A percentile compares a stretch with the other conserved stretches of the same genome.
phyloP scores from a whole-genome alignment of 1,284 basidiomycete genomes.

The Vanrija sp. region DNA sequence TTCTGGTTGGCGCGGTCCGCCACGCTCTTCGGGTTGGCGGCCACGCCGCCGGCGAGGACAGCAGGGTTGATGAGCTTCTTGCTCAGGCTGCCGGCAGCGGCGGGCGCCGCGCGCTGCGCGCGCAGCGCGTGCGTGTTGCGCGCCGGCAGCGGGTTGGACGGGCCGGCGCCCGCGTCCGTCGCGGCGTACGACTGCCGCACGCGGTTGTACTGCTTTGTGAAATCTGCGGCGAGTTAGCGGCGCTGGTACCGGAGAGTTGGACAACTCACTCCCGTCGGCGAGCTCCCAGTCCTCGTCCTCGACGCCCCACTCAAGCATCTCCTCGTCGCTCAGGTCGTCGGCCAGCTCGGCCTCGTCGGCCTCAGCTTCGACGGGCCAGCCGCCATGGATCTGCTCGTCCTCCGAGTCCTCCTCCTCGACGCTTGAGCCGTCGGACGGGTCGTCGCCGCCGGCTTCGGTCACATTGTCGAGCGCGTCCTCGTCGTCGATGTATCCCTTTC shows the following conservation, averaged over 20 bases:
- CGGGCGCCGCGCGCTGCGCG: constrained; percentile 46
- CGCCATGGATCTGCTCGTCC: constrained; percentile 1
- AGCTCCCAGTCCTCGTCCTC: constrained; percentile 93
- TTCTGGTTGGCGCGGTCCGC: constrained; percentile 78
- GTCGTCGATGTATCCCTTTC: constrained; percentile 28
- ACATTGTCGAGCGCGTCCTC: constrained; percentile 3
- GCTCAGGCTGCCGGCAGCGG: constrained; percentile 53
- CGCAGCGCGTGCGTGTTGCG: constrained; percentile 29
- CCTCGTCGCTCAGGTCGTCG: constrained; percentile 18
- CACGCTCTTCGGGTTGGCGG: constrained; percentile 83
- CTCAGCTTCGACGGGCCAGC: constrained; percentile 23
- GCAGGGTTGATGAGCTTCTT: constrained; percentile 65
- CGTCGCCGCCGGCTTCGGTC: background rate
- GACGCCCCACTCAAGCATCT: constrained; percentile 53
- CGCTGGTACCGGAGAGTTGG: background rate
- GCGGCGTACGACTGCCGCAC: constrained; percentile 64
- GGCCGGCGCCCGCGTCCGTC: constrained; percentile 12
- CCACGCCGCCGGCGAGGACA: constrained; percentile 58
- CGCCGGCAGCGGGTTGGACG: constrained; percentile 29
- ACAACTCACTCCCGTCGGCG: constrained; percentile 56
- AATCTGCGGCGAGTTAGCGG: constrained; percentile 59
- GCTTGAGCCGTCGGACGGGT: constrained; percentile 23
- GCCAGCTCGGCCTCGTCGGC: constrained; percentile 40
- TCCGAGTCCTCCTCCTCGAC: constrained; percentile 22
- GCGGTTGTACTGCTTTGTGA: constrained; percentile 94